Evolutionary conservation across 208 protist genomes (phyloP).

Genomic region (Polymyxa betae): DNA sequence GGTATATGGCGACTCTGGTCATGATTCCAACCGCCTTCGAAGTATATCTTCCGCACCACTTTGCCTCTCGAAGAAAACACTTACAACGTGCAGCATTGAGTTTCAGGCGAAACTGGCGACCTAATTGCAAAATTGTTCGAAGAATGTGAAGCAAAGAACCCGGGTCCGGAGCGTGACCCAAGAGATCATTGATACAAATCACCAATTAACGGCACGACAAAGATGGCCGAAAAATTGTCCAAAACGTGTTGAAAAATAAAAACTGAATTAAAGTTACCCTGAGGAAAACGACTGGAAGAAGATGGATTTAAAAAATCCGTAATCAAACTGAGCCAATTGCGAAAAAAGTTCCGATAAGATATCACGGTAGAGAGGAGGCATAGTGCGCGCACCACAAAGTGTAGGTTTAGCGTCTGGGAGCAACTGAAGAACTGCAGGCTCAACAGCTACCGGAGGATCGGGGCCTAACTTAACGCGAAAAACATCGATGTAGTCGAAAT

Average conservation of each 20-base stretch:
- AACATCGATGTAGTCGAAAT: not conserved
- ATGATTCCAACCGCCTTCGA: not conserved
- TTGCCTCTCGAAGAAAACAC: not conserved
- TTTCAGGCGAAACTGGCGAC: not conserved
- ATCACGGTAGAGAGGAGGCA: not conserved
- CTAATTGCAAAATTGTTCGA: not conserved
- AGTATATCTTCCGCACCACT: constrained; percentile 12
- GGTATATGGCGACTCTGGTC: not conserved
- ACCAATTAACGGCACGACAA: not conserved
- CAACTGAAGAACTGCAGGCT: not conserved
- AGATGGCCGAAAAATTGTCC: not conserved
- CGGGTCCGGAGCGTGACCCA: no score
- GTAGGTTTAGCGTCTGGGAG: not conserved
- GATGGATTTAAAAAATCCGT: not conserved
- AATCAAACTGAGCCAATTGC: not conserved
- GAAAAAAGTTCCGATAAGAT: not conserved
- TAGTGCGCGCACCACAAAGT: not conserved
- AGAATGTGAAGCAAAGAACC: not conserved
- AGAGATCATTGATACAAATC: not conserved
- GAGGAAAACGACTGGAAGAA: not conserved
- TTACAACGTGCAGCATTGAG: not conserved
- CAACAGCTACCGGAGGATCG: not conserved
- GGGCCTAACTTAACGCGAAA: not conserved
- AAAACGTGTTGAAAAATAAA: not conserved
- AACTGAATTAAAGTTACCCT: not conserved